A percentile compares a stretch with the other conserved stretches of the same genome.
Evolutionary conservation across 192 early-diverging fungal species (phyloP).

Genomic region (Coemansia sp.): DNA sequence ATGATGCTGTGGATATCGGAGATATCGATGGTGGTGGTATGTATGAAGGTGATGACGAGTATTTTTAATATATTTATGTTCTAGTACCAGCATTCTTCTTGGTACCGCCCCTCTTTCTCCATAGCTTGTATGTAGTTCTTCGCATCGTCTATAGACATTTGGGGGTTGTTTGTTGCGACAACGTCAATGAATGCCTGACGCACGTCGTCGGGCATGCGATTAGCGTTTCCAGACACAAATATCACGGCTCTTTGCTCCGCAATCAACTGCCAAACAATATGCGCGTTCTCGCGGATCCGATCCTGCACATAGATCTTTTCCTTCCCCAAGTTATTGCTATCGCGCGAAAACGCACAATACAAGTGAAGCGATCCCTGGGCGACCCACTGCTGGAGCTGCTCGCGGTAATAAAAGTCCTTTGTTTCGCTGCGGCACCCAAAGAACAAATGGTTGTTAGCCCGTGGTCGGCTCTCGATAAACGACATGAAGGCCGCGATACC

Average conservation of each 20-base stretch:
- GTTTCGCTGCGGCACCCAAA: slow-evolving; percentile 78
- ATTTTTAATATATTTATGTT: not conserved
- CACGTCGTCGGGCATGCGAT: slow-evolving; percentile 46
- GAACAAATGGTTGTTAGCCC: slow-evolving; percentile 70
- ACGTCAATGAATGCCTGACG: slow-evolving; percentile 37
- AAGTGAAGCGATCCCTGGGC: slow-evolving; percentile 59
- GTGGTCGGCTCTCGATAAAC: slow-evolving; percentile 64
- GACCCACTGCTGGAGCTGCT: slow-evolving; percentile 65
- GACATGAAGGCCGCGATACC: slow-evolving; percentile 93
- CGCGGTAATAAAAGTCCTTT: slow-evolving; percentile 76
- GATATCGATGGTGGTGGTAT: not conserved
- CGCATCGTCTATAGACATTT: not conserved
- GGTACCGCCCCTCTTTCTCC: slow-evolving; percentile 71
- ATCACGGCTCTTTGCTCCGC: slow-evolving; percentile 60
- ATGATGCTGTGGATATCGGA: slow-evolving; percentile 5
- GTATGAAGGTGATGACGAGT: slow-evolving; percentile 1
- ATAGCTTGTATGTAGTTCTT: slow-evolving; percentile 28
- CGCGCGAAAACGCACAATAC: slow-evolving; percentile 86
- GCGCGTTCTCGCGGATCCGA: slow-evolving; percentile 27
- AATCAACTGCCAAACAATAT: slow-evolving; percentile 69
- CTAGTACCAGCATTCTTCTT: slow-evolving; percentile 85
- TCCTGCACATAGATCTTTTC: slow-evolving; percentile 39
- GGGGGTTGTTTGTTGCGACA: not conserved
- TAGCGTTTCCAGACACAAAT: slow-evolving; percentile 72
- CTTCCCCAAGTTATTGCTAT: too few relatives aligned